phyloP scores from a whole-genome alignment of 2,329 filamentous ascomycete genomes.

The Ophiostoma australiae region DNA sequence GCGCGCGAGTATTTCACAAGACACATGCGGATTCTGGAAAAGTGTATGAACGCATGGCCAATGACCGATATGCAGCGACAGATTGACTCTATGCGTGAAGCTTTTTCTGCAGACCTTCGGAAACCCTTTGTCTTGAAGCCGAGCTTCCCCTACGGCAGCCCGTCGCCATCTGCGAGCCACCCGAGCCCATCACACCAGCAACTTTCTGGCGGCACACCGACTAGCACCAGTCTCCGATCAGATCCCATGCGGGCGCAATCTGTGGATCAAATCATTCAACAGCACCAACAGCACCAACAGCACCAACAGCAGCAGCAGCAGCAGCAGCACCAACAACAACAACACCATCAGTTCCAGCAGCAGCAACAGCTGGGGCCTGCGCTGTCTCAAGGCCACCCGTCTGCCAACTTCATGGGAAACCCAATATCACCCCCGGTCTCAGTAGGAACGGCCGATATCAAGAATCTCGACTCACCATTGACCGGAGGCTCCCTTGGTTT shows the following conservation, averaged over 20 bases:
- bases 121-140: conserved; percentile 87
- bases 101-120: conserved; percentile 79
- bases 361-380: conserved; percentile 48
- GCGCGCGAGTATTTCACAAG: conserved; percentile 84
- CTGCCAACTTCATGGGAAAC: conserved; percentile 38
- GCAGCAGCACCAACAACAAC: conserved; percentile 30
- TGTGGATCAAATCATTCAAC: conserved; percentile 44
- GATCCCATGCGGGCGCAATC: conserved; percentile 44
- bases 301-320: conserved; percentile 36
- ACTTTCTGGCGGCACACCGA: conserved; percentile 27
- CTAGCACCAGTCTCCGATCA: conserved; percentile 48
- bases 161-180: conserved; percentile 45
- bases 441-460: conserved; percentile 64
- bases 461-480: conserved; percentile 62
- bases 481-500: conserved; percentile 66
- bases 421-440: conserved; percentile 79
- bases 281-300: conserved; percentile 36
- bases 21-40: conserved; percentile 90
- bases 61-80: conserved; percentile 87
- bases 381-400: conserved; percentile 47
- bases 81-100: conserved; percentile 81
- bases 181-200: conserved; percentile 24
- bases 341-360: conserved; percentile 37
- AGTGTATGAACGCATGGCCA: conserved; percentile 74
- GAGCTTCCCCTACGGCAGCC: conserved; percentile 81